Evolutionary conservation across 1,284 basidiomycete genomes (phyloP).

Genomic region (Ustilago hordei): DNA sequence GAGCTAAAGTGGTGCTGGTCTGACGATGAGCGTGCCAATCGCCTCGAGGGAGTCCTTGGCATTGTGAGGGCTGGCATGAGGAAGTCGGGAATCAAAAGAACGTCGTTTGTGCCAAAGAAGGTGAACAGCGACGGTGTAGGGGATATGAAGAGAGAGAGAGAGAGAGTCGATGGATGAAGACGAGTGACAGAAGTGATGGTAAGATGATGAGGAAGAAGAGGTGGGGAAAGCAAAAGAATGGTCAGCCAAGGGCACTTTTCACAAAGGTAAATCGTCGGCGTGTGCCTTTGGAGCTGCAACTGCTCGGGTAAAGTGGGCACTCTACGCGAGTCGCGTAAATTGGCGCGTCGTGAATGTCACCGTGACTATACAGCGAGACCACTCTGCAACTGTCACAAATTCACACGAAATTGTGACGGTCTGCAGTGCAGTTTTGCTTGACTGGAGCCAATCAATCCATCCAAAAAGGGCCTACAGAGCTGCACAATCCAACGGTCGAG

Average conservation of each 20-base stretch:
- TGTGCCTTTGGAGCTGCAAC: no score
- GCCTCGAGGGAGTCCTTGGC: slow-evolving; percentile 35
- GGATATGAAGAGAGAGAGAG: background rate
- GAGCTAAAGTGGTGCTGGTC: slow-evolving; percentile 26
- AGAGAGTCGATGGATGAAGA: slow-evolving; percentile 7
- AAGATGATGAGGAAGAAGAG: slow-evolving; percentile 1
- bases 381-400: background rate
- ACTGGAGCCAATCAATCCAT: slow-evolving; percentile 26
- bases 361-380: background rate
- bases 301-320: background rate
- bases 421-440: slow-evolving; percentile 2
- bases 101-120: background rate
- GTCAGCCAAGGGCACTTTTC: slow-evolving; percentile 22
- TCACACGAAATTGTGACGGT: slow-evolving; percentile 24
- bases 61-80: slow-evolving; percentile 34
- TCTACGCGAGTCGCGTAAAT: slow-evolving; percentile 40
- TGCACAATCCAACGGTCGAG: slow-evolving; percentile 5
- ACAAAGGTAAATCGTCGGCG: no score
- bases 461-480: background rate
- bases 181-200: background rate
- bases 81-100: background rate
- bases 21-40: slow-evolving; percentile 26
- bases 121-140: background rate
- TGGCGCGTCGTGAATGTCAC: slow-evolving; percentile 43
- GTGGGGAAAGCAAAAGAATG: slow-evolving; percentile 8